Conservation (phyloP, 2,329 filamentous ascomycete species). For the Cladophialophora chaetospira region DNA sequence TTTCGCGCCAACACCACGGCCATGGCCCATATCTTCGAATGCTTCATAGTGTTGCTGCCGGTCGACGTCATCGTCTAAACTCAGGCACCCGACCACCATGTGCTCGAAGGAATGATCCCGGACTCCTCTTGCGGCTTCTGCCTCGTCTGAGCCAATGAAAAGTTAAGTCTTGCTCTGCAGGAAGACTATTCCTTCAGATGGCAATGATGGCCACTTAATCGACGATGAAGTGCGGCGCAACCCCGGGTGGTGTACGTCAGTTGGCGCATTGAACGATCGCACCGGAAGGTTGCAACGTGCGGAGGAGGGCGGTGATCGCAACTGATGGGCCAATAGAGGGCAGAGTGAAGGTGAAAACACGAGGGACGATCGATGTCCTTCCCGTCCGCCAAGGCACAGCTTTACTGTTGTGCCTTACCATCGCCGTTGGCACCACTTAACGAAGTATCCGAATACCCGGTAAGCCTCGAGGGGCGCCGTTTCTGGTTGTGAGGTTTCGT, state of each 20-base stretch:
- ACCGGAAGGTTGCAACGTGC: background rate
- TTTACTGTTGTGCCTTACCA: too few species aligned
- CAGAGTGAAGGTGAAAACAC: background rate
- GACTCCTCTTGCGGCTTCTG: too few species aligned
- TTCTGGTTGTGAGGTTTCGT: too few species aligned
- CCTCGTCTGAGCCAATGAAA: too few species aligned
- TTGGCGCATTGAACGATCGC: background rate
- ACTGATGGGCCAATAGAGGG: background rate
- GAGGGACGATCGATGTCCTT: background rate
- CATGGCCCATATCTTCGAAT: background rate
- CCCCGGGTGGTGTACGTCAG: background rate
- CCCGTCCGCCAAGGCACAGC: background rate
- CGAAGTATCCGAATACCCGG: too few species aligned
- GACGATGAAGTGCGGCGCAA: background rate
- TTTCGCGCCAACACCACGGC: background rate
- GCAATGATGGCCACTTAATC: too few species aligned
- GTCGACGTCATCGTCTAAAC: slow-evolving; percentile 6
- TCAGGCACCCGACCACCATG: slow-evolving; percentile 2
- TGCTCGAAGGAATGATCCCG: background rate
- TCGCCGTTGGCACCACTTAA: too few species aligned
- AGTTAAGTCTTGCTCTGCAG: too few species aligned
- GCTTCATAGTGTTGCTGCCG: background rate
- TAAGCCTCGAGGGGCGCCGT: too few species aligned
- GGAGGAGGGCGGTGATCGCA: background rate
- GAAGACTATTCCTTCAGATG: too few species aligned